Evolutionary conservation across 768 basidiomycete genomes (phyloP).

Genomic region (Mycena vitilis): DNA sequence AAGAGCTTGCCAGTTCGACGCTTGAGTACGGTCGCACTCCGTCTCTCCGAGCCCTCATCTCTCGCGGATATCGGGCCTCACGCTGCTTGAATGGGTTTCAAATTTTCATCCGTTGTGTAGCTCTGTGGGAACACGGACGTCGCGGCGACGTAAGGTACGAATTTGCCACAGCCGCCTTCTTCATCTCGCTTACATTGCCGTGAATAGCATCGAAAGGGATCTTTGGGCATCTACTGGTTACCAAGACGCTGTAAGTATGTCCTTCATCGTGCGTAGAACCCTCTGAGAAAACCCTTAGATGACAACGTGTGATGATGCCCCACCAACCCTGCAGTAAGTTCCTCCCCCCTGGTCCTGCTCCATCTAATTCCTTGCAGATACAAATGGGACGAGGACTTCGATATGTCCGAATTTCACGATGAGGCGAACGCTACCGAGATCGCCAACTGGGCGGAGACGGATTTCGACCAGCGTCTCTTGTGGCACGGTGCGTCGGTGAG

Average conservation of each 20-base stretch:
- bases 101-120: background rate
- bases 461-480: background rate
- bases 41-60: background rate
- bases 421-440: background rate
- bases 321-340: background rate
- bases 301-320: slow-evolving; percentile 7
- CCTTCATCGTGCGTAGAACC: background rate
- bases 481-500: background rate
- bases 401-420: background rate
- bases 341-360: too few species aligned
- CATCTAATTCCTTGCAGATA: slow-evolving; percentile 3
- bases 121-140: slow-evolving; percentile 16
- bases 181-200: background rate
- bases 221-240: slow-evolving; percentile 15
- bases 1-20: background rate
- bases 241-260: background rate
- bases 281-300: background rate
- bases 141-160: background rate
- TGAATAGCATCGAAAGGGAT: background rate
- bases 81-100: background rate
- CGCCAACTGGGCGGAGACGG: background rate
- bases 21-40: too few species aligned
- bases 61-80: background rate
- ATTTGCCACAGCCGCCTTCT: background rate
- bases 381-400: slow-evolving; percentile 20